A percentile compares a stretch with the other conserved stretches of the same genome.
Conservation (phyloP, 257 asterid species). For the Rehmannia glutinosa region DNA sequence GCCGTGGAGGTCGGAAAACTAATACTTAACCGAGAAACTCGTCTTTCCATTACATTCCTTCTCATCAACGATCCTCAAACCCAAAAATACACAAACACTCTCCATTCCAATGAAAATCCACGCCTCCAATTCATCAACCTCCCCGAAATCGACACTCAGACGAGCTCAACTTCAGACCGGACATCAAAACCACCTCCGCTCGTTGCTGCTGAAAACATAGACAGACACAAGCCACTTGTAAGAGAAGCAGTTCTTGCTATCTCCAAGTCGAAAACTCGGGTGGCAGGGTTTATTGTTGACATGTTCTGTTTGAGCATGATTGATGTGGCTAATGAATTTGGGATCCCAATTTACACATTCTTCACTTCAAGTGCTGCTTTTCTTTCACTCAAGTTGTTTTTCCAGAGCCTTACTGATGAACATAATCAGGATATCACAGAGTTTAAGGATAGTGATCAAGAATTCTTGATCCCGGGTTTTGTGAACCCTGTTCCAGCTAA, state of each 20-base stretch:
- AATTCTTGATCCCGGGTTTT: constrained; percentile 20
- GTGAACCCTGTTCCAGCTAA: constrained; percentile 20
- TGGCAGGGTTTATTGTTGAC: constrained; percentile 39
- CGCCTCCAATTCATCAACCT: constrained; percentile 30
- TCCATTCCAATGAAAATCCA: too few species aligned
- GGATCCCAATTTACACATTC: constrained; percentile 37
- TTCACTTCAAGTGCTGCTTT: constrained; percentile 46
- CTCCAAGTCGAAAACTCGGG: background rate
- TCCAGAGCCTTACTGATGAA: too few species aligned
- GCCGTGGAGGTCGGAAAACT: too few species aligned
- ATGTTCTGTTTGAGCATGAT: constrained; percentile 40
- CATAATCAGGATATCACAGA: constrained; percentile 7
- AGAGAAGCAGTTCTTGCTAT: constrained; percentile 24
- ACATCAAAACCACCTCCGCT: background rate
- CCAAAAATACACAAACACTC: too few species aligned
- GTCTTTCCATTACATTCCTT: too few species aligned
- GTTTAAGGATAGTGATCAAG: background rate
- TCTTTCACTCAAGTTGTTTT: too few species aligned
- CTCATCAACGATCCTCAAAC: too few species aligned
- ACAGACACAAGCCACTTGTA: constrained; percentile 26
- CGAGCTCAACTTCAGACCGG: background rate
- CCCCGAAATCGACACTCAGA: constrained; percentile 7
- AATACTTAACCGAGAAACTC: too few species aligned
- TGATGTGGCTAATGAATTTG: constrained; percentile 40
- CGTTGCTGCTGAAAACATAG: background rate